Base-by-base conservation (phyloP, 2,329 filamentous ascomycete species). In the Hymenoscyphus occultus region DNA sequence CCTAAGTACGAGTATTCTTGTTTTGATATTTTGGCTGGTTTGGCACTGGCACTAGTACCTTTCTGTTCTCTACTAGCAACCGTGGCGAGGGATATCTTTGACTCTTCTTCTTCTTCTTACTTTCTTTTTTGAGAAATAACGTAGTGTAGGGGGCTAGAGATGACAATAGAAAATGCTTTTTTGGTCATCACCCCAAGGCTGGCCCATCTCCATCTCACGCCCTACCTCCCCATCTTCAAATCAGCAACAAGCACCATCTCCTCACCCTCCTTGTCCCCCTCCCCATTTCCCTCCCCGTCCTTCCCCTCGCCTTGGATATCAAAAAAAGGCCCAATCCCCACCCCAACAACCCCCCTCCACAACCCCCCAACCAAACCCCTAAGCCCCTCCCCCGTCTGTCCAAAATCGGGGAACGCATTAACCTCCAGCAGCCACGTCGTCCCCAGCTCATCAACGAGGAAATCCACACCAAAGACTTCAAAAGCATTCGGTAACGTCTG, bases 381-480 rank as follows among this genome's bases (percentile, higher is more conserved):
- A 69, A 96, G 78, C 64, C 90, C 89, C 7, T 84, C 83, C 0
- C 95, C 95, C 16, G 93, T 97, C 84, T 98, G 94, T 74, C 85
- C 88, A 75, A 98, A 98, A 79, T 99, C 95, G 10, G 95, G 95
- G 78, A 96, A 99, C 0, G 94, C 92, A 80, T 99, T 99, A 39
- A 96, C 86, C 80, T 99, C 95, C 64, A 99, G 80, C 73, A 99
- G 76, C 87, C 88, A 97, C 3, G 87, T 85, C 3, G 74, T 82
- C 0, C 86, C 88, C 9, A 76, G 73, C 0, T 75, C 82, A 73
- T 93, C 91, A 10, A 97, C 88, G 73, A 99, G 77, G 75, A 95
- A 99, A 76, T 99, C 95, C 54, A 98, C 77, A 0, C 95, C 95
- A 76, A 91, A 99, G 7, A 96, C 81, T 80, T 99, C 95, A 75